Conservation (phyloP, 2,329 filamentous ascomycete species). For the Pseudogymnoascus sp. region DNA sequence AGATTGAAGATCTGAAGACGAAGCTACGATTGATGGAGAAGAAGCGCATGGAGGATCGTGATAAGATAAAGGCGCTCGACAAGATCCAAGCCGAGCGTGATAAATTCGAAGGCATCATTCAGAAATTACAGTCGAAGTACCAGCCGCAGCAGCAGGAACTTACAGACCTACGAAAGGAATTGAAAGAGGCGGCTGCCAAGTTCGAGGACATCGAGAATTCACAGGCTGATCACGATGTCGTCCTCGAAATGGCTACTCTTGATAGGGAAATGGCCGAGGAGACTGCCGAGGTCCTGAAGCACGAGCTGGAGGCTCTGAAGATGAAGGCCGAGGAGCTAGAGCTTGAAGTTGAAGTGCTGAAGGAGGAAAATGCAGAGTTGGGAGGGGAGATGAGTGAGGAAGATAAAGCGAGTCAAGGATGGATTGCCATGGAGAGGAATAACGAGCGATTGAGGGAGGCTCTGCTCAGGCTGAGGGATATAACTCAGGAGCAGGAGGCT, state of each 20-base stretch:
- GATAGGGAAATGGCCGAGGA: slow-evolving; percentile 97
- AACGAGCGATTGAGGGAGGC: slow-evolving; percentile 85
- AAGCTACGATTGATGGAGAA: slow-evolving; percentile 84
- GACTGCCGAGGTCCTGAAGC: slow-evolving; percentile 72
- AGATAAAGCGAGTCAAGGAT: slow-evolving; percentile 77
- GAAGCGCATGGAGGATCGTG: slow-evolving; percentile 76
- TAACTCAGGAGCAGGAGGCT: slow-evolving; percentile 77
- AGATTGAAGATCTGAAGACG: slow-evolving; percentile 81
- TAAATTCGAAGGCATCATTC: slow-evolving; percentile 75
- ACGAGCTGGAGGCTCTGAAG: slow-evolving; percentile 71
- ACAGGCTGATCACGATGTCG: slow-evolving; percentile 77
- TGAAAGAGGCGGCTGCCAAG: slow-evolving; percentile 67
- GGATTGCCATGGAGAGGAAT: slow-evolving; percentile 83
- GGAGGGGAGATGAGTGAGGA: slow-evolving; percentile 80
- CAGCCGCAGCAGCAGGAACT: slow-evolving; percentile 79
- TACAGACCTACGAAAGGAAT: slow-evolving; percentile 63
- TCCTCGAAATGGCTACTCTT: slow-evolving; percentile 77
- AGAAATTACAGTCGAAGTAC: slow-evolving; percentile 84
- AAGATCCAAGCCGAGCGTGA: slow-evolving; percentile 69
- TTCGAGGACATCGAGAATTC: slow-evolving; percentile 64
- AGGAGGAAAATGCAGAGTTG: slow-evolving; percentile 80
- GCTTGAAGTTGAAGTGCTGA: slow-evolving; percentile 78
- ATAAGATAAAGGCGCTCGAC: slow-evolving; percentile 73
- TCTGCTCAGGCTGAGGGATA: slow-evolving; percentile 73
- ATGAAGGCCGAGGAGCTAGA: slow-evolving; percentile 75